phyloP scores from a whole-genome alignment of 2,329 filamentous ascomycete species.

The Phialemoniopsis sp. region DNA sequence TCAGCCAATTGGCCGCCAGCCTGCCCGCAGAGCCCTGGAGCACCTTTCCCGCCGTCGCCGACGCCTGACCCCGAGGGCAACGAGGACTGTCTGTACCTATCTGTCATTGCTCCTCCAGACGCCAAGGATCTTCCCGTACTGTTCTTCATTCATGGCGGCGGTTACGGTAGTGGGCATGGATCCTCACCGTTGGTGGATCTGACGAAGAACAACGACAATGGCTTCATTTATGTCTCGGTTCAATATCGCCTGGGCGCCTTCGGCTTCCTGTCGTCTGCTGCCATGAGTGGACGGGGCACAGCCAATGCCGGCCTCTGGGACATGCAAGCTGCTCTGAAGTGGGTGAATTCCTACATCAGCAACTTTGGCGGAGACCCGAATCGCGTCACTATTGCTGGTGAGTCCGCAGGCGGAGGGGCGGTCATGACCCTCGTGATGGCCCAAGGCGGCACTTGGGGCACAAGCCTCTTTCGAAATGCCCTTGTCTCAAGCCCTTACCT shows the following conservation, averaged over 20 bases:
- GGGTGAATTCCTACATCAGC: slow-evolving; percentile 47
- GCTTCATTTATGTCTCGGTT: slow-evolving; percentile 30
- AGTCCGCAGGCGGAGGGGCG: slow-evolving; percentile 48
- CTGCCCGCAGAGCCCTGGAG: no score
- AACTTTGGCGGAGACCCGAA: slow-evolving; percentile 48
- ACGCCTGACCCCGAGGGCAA: no score
- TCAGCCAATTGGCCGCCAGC: no score
- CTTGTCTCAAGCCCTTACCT: slow-evolving; percentile 32
- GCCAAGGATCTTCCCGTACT: slow-evolving; percentile 31
- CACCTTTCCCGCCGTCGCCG: no score
- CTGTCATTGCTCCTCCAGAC: slow-evolving; percentile 6
- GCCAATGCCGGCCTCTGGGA: slow-evolving; percentile 45
- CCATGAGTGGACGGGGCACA: slow-evolving; percentile 32
- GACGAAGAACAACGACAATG: slow-evolving; percentile 31
- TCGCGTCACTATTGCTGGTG: slow-evolving; percentile 50
- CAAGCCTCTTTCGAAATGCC: no score
- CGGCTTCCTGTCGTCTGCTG: slow-evolving; percentile 40
- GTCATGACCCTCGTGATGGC: slow-evolving; percentile 31
- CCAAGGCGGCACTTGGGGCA: slow-evolving; percentile 25
- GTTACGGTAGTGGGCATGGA: slow-evolving; percentile 37
- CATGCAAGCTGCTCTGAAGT: slow-evolving; percentile 45
- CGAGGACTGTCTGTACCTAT: no score
- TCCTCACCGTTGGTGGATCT: slow-evolving; percentile 23
- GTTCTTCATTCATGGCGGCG: slow-evolving; percentile 42
- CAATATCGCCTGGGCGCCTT: slow-evolving; percentile 46